Base-by-base conservation (phyloP, 768 basidiomycete species). In the Scleroderma citrinum region DNA sequence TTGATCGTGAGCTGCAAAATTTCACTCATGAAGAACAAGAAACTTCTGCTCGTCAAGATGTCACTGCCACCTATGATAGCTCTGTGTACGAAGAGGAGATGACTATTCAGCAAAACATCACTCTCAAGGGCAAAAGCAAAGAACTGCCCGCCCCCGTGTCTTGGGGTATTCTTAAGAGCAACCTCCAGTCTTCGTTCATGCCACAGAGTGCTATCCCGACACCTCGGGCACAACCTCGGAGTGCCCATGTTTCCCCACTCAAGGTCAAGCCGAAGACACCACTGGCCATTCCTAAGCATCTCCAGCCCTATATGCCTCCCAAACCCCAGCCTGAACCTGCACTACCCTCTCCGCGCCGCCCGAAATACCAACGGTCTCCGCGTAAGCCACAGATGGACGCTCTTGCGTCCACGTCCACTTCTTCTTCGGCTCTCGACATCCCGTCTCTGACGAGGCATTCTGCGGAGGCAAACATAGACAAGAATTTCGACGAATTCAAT, bases 291-390 rank as follows among this genome's bases (percentile, higher is more conserved):
- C 64, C 66, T 17, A 81, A 78, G 53, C 66, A 67, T 26, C 67
- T 72, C 12, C 86, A 85, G 49, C 81, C 83, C 1, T 82, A 85
- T 59, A 72, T 87, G 7, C 75, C 82, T 0, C 61, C 73, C 3
- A 83, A 90, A 30, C 80, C 94, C 65, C 75, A 90, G 3, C 73
- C 76, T 16, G 79, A 80, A 50, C 75, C 81, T 6, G 71, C 73
- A 24, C 67, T 77, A 16, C 16, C 77, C 77, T 17, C 69, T 62
- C 47, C 74, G 29, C 47, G 63, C 69, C 53, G 58, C n/a, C 62
- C 58, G 21, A 55, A 63, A 46, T 60, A 51, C 37, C 52, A 62
- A 30, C 57, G 66, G 26, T 62, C 64, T n/a, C 65, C 61, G 2
- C 59, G 51, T 49, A 65, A 63, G 54, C 61, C 59, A 5, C 50